These are phyloP conservation scores for Lentinula boryana DNA, from an alignment of 768 basidiomycete species.

Conservation along the genomic window DNA sequence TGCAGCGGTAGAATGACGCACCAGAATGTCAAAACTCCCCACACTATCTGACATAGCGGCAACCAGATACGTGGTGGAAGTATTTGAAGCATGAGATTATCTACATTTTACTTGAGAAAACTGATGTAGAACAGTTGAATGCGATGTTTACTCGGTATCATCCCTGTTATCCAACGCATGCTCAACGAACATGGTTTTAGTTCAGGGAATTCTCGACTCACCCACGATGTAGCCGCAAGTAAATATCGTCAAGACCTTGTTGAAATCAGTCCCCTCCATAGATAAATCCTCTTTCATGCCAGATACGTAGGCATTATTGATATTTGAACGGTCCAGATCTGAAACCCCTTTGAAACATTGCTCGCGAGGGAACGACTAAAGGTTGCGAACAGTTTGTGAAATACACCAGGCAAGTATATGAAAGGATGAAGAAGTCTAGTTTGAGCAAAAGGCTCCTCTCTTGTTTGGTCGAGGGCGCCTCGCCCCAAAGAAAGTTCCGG, in stretches of 20 bases:
- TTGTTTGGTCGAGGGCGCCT: conserved; percentile 28
- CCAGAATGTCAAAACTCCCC: conserved; percentile 65
- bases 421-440: conserved; percentile 62
- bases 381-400: conserved; percentile 52
- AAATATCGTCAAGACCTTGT: conserved; percentile 66
- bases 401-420: conserved; percentile 70
- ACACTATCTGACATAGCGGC: conserved; percentile 57
- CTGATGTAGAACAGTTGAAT: neutral
- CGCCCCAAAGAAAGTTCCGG: conserved; percentile 28
- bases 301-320: conserved; percentile 72
- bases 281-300: conserved; percentile 70
- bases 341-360: neutral
- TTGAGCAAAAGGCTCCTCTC: conserved; percentile 54
- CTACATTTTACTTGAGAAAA: conserved; percentile 20
- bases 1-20: conserved; percentile 16
- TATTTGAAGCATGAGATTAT: conserved; percentile 62
- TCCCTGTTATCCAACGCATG: conserved; percentile 27
- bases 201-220: neutral
- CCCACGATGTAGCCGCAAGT: conserved; percentile 66
- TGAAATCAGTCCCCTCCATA: conserved; percentile 61
- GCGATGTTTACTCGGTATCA: conserved; percentile 52
- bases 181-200: neutral
- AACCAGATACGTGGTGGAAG: conserved; percentile 63
- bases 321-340: conserved; percentile 67
- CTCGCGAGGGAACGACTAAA: neutral